Conservation (phyloP, 768 basidiomycete species). For the Boletus rubroflammeus region DNA sequence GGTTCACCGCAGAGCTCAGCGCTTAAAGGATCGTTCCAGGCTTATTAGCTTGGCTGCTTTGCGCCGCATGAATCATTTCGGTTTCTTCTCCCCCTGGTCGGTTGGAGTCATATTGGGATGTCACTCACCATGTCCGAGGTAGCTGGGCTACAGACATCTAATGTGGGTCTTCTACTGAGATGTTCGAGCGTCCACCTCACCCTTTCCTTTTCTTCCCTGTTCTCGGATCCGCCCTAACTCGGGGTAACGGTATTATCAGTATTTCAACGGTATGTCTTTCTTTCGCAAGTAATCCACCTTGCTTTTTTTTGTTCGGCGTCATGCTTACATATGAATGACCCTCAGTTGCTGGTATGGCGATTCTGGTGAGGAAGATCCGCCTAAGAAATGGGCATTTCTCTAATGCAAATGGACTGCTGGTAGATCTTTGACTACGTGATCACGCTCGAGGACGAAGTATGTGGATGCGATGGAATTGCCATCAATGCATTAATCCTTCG, state of each 20-base stretch:
- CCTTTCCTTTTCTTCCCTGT: background rate
- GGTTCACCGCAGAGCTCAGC: too few species aligned
- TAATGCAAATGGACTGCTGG: background rate
- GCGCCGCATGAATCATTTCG: background rate
- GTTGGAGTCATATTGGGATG: background rate
- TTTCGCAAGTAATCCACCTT: background rate
- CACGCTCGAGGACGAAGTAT: conserved; percentile 10
- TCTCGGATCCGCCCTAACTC: background rate
- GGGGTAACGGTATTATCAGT: background rate
- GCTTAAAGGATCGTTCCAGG: background rate
- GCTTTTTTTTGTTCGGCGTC: background rate
- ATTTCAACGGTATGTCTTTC: conserved; percentile 10
- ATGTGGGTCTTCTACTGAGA: conserved; percentile 3
- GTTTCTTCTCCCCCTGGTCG: background rate
- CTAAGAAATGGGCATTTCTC: background rate
- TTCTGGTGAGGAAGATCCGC: conserved; percentile 8
- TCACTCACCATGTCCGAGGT: background rate
- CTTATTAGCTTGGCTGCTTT: background rate
- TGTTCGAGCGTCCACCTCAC: background rate
- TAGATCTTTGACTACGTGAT: conserved; percentile 13
- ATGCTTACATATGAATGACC: background rate
- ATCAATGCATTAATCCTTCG: background rate
- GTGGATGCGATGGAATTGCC: background rate
- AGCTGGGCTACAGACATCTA: conserved; percentile 13
- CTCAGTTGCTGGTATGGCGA: conserved; percentile 15